Evolutionary conservation across 2,329 filamentous ascomycete species (phyloP).

Genomic region (Claviceps citrina): DNA sequence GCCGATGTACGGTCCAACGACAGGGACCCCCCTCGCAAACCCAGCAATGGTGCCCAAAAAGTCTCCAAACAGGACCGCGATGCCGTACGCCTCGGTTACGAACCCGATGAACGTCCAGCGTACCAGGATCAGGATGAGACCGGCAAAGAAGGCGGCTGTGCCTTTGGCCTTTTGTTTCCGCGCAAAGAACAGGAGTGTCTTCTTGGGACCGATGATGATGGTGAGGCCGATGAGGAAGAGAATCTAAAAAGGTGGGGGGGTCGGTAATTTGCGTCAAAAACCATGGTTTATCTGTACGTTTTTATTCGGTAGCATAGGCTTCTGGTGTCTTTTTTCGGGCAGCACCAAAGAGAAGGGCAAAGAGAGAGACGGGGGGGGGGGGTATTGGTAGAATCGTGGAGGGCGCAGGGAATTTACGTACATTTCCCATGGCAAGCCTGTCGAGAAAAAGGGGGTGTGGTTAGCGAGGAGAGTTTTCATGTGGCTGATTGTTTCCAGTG

Average conservation of each 20-base stretch:
- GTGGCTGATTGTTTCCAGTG: background rate
- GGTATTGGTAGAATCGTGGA: constrained; percentile 1
- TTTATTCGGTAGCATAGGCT: background rate
- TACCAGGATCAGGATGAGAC: constrained; percentile 71
- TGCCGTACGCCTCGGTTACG: constrained; percentile 78
- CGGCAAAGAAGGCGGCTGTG: constrained; percentile 71
- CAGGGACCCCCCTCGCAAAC: constrained; percentile 70
- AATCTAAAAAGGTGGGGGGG: no score
- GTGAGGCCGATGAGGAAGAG: constrained; percentile 95
- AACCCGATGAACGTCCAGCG: constrained; percentile 89
- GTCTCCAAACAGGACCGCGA: constrained; percentile 86
- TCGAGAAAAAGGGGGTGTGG: background rate
- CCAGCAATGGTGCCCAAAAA: constrained; percentile 85
- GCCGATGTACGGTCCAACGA: constrained; percentile 77
- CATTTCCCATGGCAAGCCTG: constrained; percentile 95
- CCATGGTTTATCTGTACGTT: no score
- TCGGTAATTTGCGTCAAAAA: constrained; percentile 9
- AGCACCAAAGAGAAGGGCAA: background rate
- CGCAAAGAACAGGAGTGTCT: constrained; percentile 88
- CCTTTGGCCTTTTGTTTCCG: constrained; percentile 85
- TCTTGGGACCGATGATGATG: constrained; percentile 83
- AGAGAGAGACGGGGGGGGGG: no score
- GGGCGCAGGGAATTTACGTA: constrained; percentile 24
- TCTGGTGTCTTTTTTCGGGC: background rate
- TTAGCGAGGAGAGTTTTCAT: background rate